Evolutionary conservation across 1,284 basidiomycete species (phyloP), one percentile per base, ranked within the genome.

Genomic region (Cutaneotrichosporon spelunceum): DNA sequence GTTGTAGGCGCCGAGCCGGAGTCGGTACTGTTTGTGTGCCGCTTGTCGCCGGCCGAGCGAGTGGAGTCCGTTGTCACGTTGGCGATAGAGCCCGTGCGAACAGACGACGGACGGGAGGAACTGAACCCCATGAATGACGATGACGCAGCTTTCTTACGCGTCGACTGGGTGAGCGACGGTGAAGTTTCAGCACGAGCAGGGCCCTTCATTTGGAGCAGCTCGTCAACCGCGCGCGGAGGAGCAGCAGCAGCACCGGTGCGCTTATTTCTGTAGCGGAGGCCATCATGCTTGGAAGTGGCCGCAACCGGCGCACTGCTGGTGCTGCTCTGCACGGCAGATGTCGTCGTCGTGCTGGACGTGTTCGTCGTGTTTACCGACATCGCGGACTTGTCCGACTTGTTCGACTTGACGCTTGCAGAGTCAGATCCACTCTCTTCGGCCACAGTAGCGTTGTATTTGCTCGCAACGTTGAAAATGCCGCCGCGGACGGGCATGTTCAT

Each of bases 391-490:
- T 53, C 52, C 34, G 52, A 56, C 33, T 26, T 13, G 24, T 9
- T 16, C 26, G 59, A 56, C 14, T 13, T 29, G 34, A 56, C 21
- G 6, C 45, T 49, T 8, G 52, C 21, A 11, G 53, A 10, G 27
- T 45, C 47, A 4, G 53, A 56, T 11, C 45, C 45, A 10, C 24
- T 26, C 29, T 60, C 59, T 1, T 53, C 52, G n/a, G 23, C 33
- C 39, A 42, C 36, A 24, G 56, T 39, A 1, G 39, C 34, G 21
- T 23, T 23, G 7, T 34, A 36, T 54, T 76, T 76, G 24, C 82
- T 56, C 19, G 92, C 88, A 66, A 92, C 90, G 16, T 87, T 84
- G 84, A 90, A 98, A 66, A 99, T 90, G 3, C 93, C 95, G 54
- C 94, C 95, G 48, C 95, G 87, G 63, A 86, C 84, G 47, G 79